These are phyloP conservation scores for Pigoraptor vietnamica DNA, from an alignment of 78 protist species.

Conservation along the genomic window DNA sequence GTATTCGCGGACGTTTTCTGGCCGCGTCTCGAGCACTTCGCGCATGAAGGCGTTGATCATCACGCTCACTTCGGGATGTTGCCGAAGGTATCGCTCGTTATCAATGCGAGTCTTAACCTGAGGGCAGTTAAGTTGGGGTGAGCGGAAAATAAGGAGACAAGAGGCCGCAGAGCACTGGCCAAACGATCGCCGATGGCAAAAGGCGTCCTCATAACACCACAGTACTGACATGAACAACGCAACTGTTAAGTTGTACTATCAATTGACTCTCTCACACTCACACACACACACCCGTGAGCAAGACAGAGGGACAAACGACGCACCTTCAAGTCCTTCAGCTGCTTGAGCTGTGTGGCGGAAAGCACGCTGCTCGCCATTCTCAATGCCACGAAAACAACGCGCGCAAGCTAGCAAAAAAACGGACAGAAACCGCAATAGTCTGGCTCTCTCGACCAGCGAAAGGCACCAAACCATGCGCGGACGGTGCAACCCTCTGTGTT, in stretches of 20 bases:
- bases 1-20: not conserved
- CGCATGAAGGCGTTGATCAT: not conserved
- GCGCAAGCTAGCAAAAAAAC: too few relatives aligned
- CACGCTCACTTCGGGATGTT: not conserved
- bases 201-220: not conserved
- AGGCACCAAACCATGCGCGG: too few relatives aligned
- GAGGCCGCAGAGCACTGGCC: not conserved
- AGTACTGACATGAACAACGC: not conserved
- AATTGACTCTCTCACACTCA: not conserved
- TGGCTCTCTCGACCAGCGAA: too few relatives aligned
- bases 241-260: not conserved
- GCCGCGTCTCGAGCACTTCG: not conserved
- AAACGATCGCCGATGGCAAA: not conserved
- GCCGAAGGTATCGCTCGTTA: not conserved
- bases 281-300: not conserved
- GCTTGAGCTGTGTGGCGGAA: not conserved
- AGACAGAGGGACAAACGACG: not conserved
- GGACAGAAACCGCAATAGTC: too few relatives aligned
- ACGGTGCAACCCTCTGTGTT: too few relatives aligned
- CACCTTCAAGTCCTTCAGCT: not conserved
- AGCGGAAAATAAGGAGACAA: not conserved
- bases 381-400: too few relatives aligned
- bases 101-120: not conserved
- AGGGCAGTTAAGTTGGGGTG: too few relatives aligned
- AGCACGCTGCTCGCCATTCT: not conserved